A percentile compares a stretch with the other conserved stretches of the same genome.
phyloP scores from a whole-genome alignment of 768 basidiomycete genomes.

The Suillus subluteus region DNA sequence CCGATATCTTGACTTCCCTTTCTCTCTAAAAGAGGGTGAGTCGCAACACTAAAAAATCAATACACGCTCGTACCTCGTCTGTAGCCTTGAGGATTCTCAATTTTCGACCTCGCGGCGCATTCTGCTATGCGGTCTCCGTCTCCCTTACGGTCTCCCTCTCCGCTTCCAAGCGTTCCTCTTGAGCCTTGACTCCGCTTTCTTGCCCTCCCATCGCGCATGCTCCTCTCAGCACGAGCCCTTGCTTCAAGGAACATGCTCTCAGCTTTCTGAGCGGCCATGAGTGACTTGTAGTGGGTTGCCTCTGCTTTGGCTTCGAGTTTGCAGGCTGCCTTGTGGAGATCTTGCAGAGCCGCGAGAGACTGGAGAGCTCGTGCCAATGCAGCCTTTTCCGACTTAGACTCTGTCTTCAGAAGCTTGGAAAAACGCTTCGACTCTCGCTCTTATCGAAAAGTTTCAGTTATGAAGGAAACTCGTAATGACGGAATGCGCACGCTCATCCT shows the following conservation, averaged over 20 bases:
- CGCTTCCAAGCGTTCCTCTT: slow-evolving; percentile 52
- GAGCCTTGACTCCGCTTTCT: slow-evolving; percentile 50
- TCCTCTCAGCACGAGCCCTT: slow-evolving; percentile 55
- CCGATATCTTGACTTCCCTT: slow-evolving; percentile 51
- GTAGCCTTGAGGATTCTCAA: slow-evolving; percentile 65
- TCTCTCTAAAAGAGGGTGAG: slow-evolving; percentile 44
- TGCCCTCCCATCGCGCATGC: slow-evolving; percentile 55
- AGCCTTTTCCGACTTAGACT: slow-evolving; percentile 69
- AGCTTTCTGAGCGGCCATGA: slow-evolving; percentile 61
- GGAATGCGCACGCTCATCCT: slow-evolving; percentile 50
- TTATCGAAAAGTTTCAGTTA: slow-evolving; percentile 28
- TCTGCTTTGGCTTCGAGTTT: slow-evolving; percentile 68
- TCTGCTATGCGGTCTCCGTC: slow-evolving; percentile 64
- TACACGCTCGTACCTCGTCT: slow-evolving; percentile 51
- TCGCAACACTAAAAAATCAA: neutral
- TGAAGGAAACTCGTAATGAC: neutral
- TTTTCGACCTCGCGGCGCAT: slow-evolving; percentile 75
- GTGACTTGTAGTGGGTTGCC: slow-evolving; percentile 52
- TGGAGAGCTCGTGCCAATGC: slow-evolving; percentile 62
- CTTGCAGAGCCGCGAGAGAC: slow-evolving; percentile 69
- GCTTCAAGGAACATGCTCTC: slow-evolving; percentile 65
- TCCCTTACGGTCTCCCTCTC: slow-evolving; percentile 57
- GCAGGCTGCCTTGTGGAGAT: slow-evolving; percentile 67
- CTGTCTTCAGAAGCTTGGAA: slow-evolving; percentile 70
- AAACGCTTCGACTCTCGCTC: slow-evolving; percentile 63